Percentiles rank a stretch among this genome's conserved stretches.
phyloP scores from a whole-genome alignment of 2,329 filamentous ascomycete species.

The Phialophora chinensis region DNA sequence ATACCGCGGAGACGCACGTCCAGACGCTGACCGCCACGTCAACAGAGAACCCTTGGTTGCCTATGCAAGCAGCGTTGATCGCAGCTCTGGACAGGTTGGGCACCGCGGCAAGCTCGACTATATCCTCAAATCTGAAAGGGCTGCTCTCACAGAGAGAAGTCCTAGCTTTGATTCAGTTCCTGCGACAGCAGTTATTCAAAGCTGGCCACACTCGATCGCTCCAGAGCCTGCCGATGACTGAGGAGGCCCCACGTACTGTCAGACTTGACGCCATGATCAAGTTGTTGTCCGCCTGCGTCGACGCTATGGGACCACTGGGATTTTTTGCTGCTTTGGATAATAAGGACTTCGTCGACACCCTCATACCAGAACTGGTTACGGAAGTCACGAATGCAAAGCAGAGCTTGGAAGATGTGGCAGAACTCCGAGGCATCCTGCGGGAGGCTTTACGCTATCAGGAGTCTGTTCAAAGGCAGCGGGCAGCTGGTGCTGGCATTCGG shows the following conservation, averaged over 20 bases:
- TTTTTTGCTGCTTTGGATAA: slow-evolving; percentile 45
- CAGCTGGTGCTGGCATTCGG: slow-evolving; percentile 11
- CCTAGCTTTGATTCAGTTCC: slow-evolving; percentile 41
- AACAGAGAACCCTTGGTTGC: slow-evolving; percentile 25
- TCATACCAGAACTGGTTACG: slow-evolving; percentile 54
- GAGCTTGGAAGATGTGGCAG: slow-evolving; percentile 55
- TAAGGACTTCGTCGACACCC: slow-evolving; percentile 48
- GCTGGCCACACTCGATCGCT: slow-evolving; percentile 37
- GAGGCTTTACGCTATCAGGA: slow-evolving; percentile 53
- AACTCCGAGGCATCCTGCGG: slow-evolving; percentile 54
- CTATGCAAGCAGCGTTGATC: slow-evolving; percentile 31
- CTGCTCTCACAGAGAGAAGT: slow-evolving; percentile 31
- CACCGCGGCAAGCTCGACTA: slow-evolving; percentile 16
- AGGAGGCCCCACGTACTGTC: slow-evolving; percentile 16
- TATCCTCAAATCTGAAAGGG: slow-evolving; percentile 31
- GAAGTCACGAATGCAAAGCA: slow-evolving; percentile 56
- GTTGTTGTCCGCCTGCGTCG: slow-evolving; percentile 53
- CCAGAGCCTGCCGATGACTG: slow-evolving; percentile 16
- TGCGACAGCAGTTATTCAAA: slow-evolving; percentile 40
- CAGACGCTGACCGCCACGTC: slow-evolving; percentile 19
- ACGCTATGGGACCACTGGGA: slow-evolving; percentile 55
- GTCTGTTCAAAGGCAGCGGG: slow-evolving; percentile 38
- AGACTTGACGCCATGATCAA: slow-evolving; percentile 49
- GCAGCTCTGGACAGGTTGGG: slow-evolving; percentile 30
- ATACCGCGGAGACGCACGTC: slow-evolving; percentile 31